A percentile compares a stretch with the other conserved stretches of the same genome.
Evolutionary conservation across 1,284 basidiomycete species (phyloP).

Genomic region (Pulchroboletus neoregius): DNA sequence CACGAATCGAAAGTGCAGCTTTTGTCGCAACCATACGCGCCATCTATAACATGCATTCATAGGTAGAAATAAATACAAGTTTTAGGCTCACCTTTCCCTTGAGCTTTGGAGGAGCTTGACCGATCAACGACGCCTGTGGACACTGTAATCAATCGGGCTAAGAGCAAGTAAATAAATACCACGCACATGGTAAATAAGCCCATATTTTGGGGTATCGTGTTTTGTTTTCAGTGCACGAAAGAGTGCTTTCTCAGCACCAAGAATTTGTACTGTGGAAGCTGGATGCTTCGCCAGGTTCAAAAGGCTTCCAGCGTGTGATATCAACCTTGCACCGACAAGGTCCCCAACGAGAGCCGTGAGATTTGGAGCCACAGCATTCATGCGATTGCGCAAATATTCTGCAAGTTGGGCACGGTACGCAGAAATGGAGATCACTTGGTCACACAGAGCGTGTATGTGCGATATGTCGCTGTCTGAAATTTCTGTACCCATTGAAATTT

Average conservation of each 20-base stretch:
- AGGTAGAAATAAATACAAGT: not conserved
- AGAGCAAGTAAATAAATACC: not conserved
- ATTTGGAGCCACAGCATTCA: slow-evolving; percentile 97
- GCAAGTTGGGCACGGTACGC: slow-evolving; percentile 92
- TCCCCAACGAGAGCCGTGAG: slow-evolving; percentile 95
- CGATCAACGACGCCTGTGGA: slow-evolving; percentile 83
- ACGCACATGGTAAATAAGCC: slow-evolving; percentile 90
- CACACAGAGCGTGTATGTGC: slow-evolving; percentile 93
- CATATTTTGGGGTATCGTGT: slow-evolving; percentile 98
- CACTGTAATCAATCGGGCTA: slow-evolving; percentile 4
- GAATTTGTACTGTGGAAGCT: slow-evolving; percentile 96
- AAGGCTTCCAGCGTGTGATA: slow-evolving; percentile 95
- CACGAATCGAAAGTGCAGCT: slow-evolving; percentile 92
- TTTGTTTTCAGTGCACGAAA: slow-evolving; percentile 99
- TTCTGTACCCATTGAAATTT: slow-evolving; percentile 98
- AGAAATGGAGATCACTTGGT: slow-evolving; percentile 96
- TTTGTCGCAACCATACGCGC: slow-evolving; percentile 99
- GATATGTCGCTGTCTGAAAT: slow-evolving; percentile 94
- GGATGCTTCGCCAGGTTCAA: slow-evolving; percentile 95
- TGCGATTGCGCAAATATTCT: slow-evolving; percentile 94
- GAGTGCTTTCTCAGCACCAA: slow-evolving; percentile 97
- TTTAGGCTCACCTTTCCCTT: slow-evolving; percentile 80
- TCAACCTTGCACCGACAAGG: slow-evolving; percentile 92
- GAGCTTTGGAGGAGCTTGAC: slow-evolving; percentile 95
- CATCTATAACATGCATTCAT: slow-evolving; percentile 56